phyloP scores from a whole-genome alignment of 164 flowering plant species.

The Vitis vinifera region ASM3070453v1 NC_081813.1:20968001-20968500 shows the following conservation, averaged over 20 bases:
- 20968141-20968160: slow-evolving; percentile 40
- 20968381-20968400: slow-evolving; percentile 38
- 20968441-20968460: slow-evolving; percentile 43
- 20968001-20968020: slow-evolving; percentile 25
- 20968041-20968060: slow-evolving; percentile 18
- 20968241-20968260: slow-evolving; percentile 29
- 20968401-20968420: slow-evolving; percentile 44
- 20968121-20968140: slow-evolving; percentile 36
- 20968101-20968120: slow-evolving; percentile 23
- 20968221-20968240: slow-evolving; percentile 30
- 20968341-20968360: slow-evolving; percentile 25
- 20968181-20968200: slow-evolving; percentile 40
- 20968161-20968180: slow-evolving; percentile 23
- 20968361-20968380: slow-evolving; percentile 36
- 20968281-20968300: slow-evolving; percentile 41
- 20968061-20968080: slow-evolving; percentile 24
- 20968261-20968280: slow-evolving; percentile 52
- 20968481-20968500: slow-evolving; percentile 30
- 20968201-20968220: slow-evolving; percentile 37
- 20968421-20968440: slow-evolving; percentile 34
- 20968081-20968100: slow-evolving; percentile 40
- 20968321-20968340: slow-evolving; percentile 38
- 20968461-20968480: slow-evolving; percentile 45
- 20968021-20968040: slow-evolving; percentile 2
- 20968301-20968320: slow-evolving; percentile 43